Evolutionary conservation across 2,329 filamentous ascomycete species (phyloP).

Genomic region (Botryotinia narcissicola): DNA sequence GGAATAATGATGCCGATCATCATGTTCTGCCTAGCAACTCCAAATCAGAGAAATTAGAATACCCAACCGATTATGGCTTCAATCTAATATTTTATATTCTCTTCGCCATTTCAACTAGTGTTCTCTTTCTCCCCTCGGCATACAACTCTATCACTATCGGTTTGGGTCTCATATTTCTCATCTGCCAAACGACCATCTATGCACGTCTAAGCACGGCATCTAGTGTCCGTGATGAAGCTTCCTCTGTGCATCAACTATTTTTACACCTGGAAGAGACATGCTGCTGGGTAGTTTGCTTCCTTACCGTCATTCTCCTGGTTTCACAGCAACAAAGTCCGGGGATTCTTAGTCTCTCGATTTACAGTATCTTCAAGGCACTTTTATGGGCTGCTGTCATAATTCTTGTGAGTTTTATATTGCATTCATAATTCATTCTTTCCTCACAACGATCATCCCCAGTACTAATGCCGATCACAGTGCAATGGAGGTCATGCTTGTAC

Average conservation of each 20-base stretch:
- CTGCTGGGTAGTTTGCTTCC: conserved; percentile 20
- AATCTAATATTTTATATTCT: conserved; percentile 16
- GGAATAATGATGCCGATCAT: not conserved
- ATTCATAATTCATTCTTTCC: not conserved
- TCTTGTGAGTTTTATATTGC: not conserved
- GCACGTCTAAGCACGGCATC: not conserved
- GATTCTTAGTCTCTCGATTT: not conserved
- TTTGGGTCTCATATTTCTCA: not conserved
- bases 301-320: conserved; percentile 13
- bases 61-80: not conserved
- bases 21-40: conserved; percentile 1
- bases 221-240: not conserved
- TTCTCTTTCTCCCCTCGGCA: conserved; percentile 10
- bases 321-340: conserved; percentile 1
- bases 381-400: conserved; percentile 9
- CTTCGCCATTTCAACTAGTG: conserved; percentile 15
- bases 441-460: not conserved
- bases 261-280: conserved; percentile 10
- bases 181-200: conserved; percentile 17
- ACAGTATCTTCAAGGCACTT: conserved; percentile 5
- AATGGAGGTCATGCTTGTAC: conserved; percentile 16
- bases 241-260: not conserved
- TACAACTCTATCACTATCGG: not conserved
- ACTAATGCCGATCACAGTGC: conserved; percentile 4
- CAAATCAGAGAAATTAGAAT: not conserved